A percentile compares a stretch with the other conserved stretches of the same genome.
phyloP scores from a whole-genome alignment of 1,139 yeast genomes.

The Scheffersomyces insectosa region DNA sequence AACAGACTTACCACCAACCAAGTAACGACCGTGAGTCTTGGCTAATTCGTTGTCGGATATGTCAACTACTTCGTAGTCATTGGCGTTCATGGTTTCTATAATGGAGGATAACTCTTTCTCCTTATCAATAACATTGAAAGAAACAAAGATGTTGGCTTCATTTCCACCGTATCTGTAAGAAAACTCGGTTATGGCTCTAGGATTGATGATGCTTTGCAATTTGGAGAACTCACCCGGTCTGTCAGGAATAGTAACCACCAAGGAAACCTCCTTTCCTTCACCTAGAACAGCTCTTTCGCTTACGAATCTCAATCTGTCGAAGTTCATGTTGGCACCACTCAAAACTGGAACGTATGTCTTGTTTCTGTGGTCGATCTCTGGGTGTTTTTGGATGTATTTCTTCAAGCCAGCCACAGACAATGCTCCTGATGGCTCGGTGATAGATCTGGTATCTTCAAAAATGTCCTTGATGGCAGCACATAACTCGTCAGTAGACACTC shows the following conservation, averaged over 20 bases:
- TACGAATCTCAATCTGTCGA: constrained; percentile 94
- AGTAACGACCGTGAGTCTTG: constrained; percentile 91
- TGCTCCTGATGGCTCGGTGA: constrained; percentile 97
- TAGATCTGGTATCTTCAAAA: constrained; percentile 91
- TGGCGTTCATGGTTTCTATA: constrained; percentile 38
- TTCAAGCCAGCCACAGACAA: constrained; percentile 93
- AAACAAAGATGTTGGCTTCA: constrained; percentile 80
- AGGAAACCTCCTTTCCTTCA: constrained; percentile 94
- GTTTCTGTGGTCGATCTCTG: constrained; percentile 69
- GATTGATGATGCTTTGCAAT: constrained; percentile 73
- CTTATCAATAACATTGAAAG: constrained; percentile 80
- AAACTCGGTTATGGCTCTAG: constrained; percentile 90
- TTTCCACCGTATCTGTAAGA: constrained; percentile 71
- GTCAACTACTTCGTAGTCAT: constrained; percentile 69
- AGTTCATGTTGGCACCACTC: constrained; percentile 98
- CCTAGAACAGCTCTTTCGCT: constrained; percentile 97
- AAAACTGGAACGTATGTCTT: constrained; percentile 81
- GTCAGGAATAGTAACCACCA: constrained; percentile 89
- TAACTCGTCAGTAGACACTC: constrained; percentile 89
- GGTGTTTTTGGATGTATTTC: constrained; percentile 67
- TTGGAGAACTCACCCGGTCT: constrained; percentile 83
- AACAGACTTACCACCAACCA: constrained; percentile 85
- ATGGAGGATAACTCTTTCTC: constrained; percentile 51
- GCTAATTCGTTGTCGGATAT: constrained; percentile 93
- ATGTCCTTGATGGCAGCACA: constrained; percentile 98